phyloP scores from a whole-genome alignment of 306 rosid species.

The Astragalus glycyphyllos region DNA sequence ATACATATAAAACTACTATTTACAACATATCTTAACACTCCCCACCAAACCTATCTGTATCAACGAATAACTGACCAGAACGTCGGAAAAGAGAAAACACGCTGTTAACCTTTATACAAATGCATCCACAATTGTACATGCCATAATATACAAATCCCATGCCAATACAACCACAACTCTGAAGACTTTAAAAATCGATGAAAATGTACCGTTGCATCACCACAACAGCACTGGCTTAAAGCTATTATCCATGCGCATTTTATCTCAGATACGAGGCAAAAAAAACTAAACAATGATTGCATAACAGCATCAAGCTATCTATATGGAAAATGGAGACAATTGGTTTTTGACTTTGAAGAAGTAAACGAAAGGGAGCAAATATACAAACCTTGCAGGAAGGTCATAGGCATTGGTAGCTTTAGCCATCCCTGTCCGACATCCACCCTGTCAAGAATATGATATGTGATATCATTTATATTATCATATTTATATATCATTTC shows the following conservation, averaged over 20 bases:
- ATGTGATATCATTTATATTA: conserved; percentile 38
- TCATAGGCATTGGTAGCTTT: conserved; percentile 88
- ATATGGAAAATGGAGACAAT: conserved; percentile 28
- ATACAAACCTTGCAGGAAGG: conserved; percentile 94
- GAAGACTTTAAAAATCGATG: conserved; percentile 19
- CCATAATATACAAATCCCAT: conserved; percentile 25
- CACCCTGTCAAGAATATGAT: conserved; percentile 74
- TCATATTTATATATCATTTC: conserved; percentile 27
- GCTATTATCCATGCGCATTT: conserved; percentile 15
- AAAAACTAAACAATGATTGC: neutral
- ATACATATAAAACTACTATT: too few species aligned
- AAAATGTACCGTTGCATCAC: conserved; percentile 39
- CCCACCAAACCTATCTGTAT: too few species aligned
- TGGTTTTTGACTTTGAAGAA: conserved; percentile 25
- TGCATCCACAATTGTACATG: conserved; percentile 5
- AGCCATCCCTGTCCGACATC: conserved; percentile 99
- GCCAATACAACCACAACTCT: conserved; percentile 6
- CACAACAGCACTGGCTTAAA: conserved; percentile 38
- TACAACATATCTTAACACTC: too few species aligned
- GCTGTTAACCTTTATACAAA: conserved; percentile 29
- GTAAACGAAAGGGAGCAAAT: conserved; percentile 1
- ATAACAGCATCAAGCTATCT: conserved; percentile 20
- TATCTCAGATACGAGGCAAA: conserved; percentile 16
- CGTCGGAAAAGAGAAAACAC: conserved; percentile 16
- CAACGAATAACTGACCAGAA: conserved; percentile 28